Percentiles rank a stretch among this genome's conserved stretches.
Conservation (phyloP, 805 yeast species). For the Helenozyma rhizophorensis region DNA sequence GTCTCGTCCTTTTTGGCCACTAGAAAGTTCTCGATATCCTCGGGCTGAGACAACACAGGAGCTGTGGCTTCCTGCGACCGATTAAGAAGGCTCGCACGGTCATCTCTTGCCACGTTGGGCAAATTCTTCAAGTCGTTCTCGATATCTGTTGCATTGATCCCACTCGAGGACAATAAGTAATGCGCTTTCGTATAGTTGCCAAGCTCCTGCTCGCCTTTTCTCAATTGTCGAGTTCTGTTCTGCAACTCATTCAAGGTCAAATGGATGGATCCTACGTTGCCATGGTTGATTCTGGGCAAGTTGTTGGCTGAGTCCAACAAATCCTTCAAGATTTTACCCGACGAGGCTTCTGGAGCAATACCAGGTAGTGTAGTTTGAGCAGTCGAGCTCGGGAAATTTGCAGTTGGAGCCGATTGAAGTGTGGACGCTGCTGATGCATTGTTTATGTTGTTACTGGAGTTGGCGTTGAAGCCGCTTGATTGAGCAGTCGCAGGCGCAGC, state of each 20-base stretch:
- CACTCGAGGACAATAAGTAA: conserved; percentile 84
- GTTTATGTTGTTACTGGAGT: not conserved
- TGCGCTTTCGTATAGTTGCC: conserved; percentile 66
- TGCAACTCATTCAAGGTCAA: conserved; percentile 76
- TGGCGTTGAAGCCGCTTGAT: conserved; percentile 12
- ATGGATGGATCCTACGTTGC: conserved; percentile 76
- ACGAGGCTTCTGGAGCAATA: conserved; percentile 10
- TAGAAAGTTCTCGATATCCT: conserved; percentile 54
- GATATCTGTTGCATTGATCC: conserved; percentile 80
- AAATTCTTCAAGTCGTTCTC: conserved; percentile 49
- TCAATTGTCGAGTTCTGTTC: conserved; percentile 55
- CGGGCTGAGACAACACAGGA: conserved; percentile 1
- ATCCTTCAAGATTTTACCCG: conserved; percentile 48
- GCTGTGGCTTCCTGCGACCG: too few relatives aligned
- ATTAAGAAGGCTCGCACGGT: conserved; percentile 1
- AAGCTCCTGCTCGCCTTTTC: conserved; percentile 32
- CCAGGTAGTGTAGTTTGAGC: conserved; percentile 8
- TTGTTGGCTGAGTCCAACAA: conserved; percentile 72
- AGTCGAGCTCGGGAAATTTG: not conserved
- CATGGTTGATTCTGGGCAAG: conserved; percentile 54
- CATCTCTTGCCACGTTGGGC: conserved; percentile 10
- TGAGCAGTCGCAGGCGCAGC: not conserved
- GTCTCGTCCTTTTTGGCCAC: conserved; percentile 75
- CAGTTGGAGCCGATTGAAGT: not conserved
- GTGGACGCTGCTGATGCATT: too few relatives aligned